Base-by-base conservation (phyloP, 768 basidiomycete species). In the Suillus tomentosus region DNA sequence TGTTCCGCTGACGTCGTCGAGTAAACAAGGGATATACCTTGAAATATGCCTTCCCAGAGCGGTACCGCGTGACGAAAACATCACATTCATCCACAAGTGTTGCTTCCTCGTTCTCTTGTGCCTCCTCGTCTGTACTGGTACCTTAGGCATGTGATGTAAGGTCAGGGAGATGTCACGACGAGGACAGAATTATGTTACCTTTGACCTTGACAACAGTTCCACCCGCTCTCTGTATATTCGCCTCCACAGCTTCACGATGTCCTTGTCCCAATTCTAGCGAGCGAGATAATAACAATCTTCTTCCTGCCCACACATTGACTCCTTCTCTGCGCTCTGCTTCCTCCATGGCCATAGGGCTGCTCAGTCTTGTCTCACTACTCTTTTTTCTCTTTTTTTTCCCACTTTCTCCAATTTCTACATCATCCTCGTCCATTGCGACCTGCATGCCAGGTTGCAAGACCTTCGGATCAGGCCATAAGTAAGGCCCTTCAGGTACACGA, bases 401-500 rank as follows among this genome's bases (percentile, higher is more conserved):
- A 2, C 70, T 67, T 7, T 68, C 54, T 6, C 68, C 64, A 14
- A 68, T 64, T 31, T 68, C 65, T 2, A 43, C 40, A 37, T 65
- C 68, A 2, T 74, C 70, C 1, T 66, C 65, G 2, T 67, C 54
- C 37, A 64, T 51, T 27, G 57, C 6, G 37, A 72, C 62, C 7
- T 60, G 65, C 3, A 67, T 64, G 6, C 72, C 70, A 6, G 71
- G 72, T 40, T 73, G 78, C 62, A 83, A 76, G 27, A 90, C 69
- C 6, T 76, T 74, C 0, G 91, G 92, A 15, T 92, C 82, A 0
- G 94, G 94, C 88, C 90, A 94, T 65, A 87, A 79, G 67, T 91
- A 94, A 22, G 82, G 77, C 0, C 71, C 68, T 24, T 87, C 85
- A 1, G 83, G 79, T 10, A 91, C 74, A 9, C 76, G 76, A 14